Evolutionary conservation across 2,329 filamentous ascomycete species (phyloP).

Genomic region (Samsoniella hepiali): DNA sequence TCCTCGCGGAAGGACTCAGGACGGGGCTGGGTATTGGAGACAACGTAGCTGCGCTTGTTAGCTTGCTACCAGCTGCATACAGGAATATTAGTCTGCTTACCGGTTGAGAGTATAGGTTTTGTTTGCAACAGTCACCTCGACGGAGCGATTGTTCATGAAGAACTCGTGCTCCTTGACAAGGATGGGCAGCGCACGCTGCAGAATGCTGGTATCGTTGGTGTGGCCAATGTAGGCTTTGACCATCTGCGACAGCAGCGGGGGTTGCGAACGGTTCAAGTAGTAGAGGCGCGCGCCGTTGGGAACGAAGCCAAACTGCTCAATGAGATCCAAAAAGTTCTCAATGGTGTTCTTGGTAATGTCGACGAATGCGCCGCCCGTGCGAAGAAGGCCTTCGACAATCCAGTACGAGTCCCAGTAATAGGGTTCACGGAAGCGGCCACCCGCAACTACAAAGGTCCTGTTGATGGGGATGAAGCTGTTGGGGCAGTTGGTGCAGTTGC

Average conservation of each 20-base stretch:
- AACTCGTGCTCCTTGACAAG: constrained; percentile 63
- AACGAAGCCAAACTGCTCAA: constrained; percentile 62
- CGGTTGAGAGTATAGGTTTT: constrained; percentile 54
- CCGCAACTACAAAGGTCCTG: constrained; percentile 66
- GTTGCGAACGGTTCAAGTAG: constrained; percentile 67
- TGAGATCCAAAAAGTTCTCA: constrained; percentile 66
- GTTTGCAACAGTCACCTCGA: constrained; percentile 45
- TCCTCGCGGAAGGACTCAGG: constrained; percentile 67
- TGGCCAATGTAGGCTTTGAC: constrained; percentile 61
- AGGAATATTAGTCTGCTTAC: constrained; percentile 33
- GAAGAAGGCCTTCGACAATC: constrained; percentile 63
- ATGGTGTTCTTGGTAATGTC: constrained; percentile 64
- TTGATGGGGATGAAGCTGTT: constrained; percentile 65
- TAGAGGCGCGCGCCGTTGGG: constrained; percentile 67
- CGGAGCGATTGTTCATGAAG: constrained; percentile 58
- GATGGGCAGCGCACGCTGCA: constrained; percentile 59
- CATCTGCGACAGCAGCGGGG: constrained; percentile 64
- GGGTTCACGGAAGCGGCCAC: constrained; percentile 66
- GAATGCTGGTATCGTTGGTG: constrained; percentile 59
- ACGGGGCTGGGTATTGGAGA: constrained; percentile 62
- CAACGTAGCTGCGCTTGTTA: constrained; percentile 46
- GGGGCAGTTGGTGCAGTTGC: constrained; percentile 57
- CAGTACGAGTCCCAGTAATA: constrained; percentile 73
- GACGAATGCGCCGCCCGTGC: constrained; percentile 61
- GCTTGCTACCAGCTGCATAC: background rate